Evolutionary conservation across 352 stramenopile species (phyloP), one percentile per base, ranked within the genome.

Genomic region (Phytophthora tubulina): DNA sequence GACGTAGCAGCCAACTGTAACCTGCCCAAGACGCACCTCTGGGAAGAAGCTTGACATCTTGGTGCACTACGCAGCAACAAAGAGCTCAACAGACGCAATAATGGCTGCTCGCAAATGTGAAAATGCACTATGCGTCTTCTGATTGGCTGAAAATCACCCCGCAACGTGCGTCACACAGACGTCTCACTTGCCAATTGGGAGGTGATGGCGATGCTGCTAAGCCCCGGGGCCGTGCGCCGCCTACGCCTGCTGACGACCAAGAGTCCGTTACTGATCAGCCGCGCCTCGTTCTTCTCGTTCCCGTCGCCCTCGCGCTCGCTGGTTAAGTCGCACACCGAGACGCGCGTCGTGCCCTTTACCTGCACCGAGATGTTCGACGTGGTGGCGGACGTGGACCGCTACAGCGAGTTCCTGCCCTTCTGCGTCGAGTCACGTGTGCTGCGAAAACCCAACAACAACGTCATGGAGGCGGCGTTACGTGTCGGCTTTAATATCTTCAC

Each of bases 401-500:
- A 95, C 76, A 73, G 72, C 58, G 80, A 92, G 60, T 95, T 95
- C 67, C 67, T 95, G 44, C 88, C 88, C 38, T 95, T 95, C 67
- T 95, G 88, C 54, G 86, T 93, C 32, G 80, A 93, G 54, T 95
- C 88, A 35, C 77, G 80, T 36, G 84, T 95, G 60, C 73, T 95
- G 63, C 79, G 86, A 27, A 76, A 76, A 3, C 82, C 85, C 17
- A 92, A 91, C 38, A 84, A 88, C 32, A 93, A 94, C 49, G 85
- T 93, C 31, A 94, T 94, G 86, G 88, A 95, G 54, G 88, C 88
- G 15, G 78, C 76, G 27, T 63, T 95, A 51, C 77, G 81, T 15
- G 75, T 95, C 11, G 88, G 88, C 46, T 95, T 95, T 65, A 86
- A 91, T 30, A 82, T 95, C 49, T 95, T 95, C 57, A 93, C 88